Percentiles rank a stretch among this genome's conserved stretches.
Evolutionary conservation across 1,139 yeast genomes (phyloP).

Genomic region (Hansenula sp.): DNA sequence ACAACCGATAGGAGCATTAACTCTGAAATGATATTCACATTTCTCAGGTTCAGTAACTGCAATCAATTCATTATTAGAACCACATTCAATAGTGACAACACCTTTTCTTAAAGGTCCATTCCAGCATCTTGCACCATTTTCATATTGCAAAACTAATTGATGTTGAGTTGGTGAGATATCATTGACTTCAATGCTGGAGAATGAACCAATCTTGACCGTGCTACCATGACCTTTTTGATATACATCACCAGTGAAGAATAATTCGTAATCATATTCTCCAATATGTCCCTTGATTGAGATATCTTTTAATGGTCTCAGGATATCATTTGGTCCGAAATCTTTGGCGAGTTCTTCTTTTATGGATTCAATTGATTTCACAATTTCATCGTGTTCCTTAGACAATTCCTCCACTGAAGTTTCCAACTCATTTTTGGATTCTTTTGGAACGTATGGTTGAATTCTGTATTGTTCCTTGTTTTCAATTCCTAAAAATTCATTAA

Average conservation of each 20-base stretch:
- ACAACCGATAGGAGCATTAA: slow-evolving; percentile 74
- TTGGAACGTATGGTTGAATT: slow-evolving; percentile 8
- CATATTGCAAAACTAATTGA: slow-evolving; percentile 41
- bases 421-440: slow-evolving; percentile 11
- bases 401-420: slow-evolving; percentile 14
- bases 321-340: slow-evolving; percentile 61
- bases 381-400: slow-evolving; percentile 16
- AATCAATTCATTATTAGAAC: slow-evolving; percentile 48
- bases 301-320: slow-evolving; percentile 55
- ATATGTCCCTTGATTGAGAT: slow-evolving; percentile 44
- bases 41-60: slow-evolving; percentile 85
- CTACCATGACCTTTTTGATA: slow-evolving; percentile 50
- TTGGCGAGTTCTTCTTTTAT: slow-evolving; percentile 13
- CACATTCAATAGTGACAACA: slow-evolving; percentile 63
- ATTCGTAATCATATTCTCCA: slow-evolving; percentile 70
- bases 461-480: slow-evolving; percentile 6
- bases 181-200: slow-evolving; percentile 21
- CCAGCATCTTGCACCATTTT: slow-evolving; percentile 87
- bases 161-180: slow-evolving; percentile 23
- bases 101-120: slow-evolving; percentile 87
- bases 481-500: slow-evolving; percentile 24
- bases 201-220: slow-evolving; percentile 51
- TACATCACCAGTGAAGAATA: slow-evolving; percentile 56
- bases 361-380: slow-evolving; percentile 5
- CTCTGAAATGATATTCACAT: slow-evolving; percentile 69